These are phyloP conservation scores for Mucor saturninus DNA, from an alignment of 371 early-diverging fungal species.

Conservation along the genomic window DNA sequence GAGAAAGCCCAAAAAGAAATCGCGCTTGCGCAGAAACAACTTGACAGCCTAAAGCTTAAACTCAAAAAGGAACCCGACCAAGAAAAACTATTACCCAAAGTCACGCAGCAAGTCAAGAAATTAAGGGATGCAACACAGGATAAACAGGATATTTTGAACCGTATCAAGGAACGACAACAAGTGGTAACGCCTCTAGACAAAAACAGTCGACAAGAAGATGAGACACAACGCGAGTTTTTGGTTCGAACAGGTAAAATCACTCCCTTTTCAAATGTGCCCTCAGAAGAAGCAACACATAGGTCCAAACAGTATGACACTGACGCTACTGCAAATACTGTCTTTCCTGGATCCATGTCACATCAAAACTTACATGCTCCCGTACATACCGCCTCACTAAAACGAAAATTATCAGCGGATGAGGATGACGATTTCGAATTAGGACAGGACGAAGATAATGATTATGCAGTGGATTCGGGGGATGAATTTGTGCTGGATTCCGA, in stretches of 20 bases:
- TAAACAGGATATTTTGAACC: constrained; percentile 52
- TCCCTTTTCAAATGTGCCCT: constrained; percentile 63
- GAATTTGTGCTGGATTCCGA: constrained; percentile 13
- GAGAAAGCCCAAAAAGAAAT: constrained; percentile 53
- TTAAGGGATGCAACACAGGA: constrained; percentile 47
- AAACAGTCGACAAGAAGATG: constrained; percentile 39
- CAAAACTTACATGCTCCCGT: constrained; percentile 24
- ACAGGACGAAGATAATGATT: constrained; percentile 12
- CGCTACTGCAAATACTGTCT: not conserved
- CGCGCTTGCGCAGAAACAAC: constrained; percentile 43
- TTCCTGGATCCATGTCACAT: constrained; percentile 33
- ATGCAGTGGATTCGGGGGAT: constrained; percentile 3
- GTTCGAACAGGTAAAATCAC: constrained; percentile 82
- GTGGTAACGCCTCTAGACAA: constrained; percentile 5
- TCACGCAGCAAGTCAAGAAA: constrained; percentile 43
- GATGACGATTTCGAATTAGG: constrained; percentile 9
- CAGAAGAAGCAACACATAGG: constrained; percentile 29
- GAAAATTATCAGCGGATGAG: constrained; percentile 28
- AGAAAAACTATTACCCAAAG: constrained; percentile 31
- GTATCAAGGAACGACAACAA: constrained; percentile 41
- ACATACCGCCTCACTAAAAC: constrained; percentile 8
- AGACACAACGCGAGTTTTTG: constrained; percentile 67
- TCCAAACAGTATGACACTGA: constrained; percentile 3
- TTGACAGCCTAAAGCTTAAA: constrained; percentile 40
- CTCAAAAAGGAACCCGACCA: constrained; percentile 39